Conservation (phyloP, 2,329 filamentous ascomycete genomes). For the Penicillium hesseltinei region DNA sequence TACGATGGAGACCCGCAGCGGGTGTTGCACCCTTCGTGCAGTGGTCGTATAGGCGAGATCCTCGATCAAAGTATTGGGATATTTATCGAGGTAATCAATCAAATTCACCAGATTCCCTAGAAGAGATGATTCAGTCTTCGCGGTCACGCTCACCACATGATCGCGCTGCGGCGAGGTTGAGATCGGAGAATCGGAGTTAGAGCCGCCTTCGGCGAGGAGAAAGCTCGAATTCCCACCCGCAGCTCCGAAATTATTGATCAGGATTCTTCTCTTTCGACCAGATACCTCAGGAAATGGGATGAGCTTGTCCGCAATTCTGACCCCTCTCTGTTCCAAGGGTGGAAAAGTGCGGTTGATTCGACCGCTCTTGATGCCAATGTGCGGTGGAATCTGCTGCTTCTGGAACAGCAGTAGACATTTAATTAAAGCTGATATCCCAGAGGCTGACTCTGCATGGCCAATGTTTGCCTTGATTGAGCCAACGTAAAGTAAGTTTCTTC, state of each 20-base stretch:
- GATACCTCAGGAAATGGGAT: conserved; percentile 11
- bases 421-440: conserved; percentile 46
- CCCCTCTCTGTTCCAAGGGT: conserved; percentile 28
- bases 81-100: conserved; percentile 51
- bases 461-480: conserved; percentile 36
- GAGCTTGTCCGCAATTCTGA: conserved; percentile 45
- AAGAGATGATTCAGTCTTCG: conserved; percentile 50
- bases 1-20: neutral
- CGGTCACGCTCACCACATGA: conserved; percentile 57
- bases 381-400: conserved; percentile 62
- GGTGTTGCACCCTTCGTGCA: conserved; percentile 60
- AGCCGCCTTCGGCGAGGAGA: conserved; percentile 41
- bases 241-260: conserved; percentile 60
- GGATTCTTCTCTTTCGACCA: neutral
- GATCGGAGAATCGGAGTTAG: conserved; percentile 21
- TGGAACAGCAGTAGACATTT: conserved; percentile 66
- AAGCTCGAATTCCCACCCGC: conserved; percentile 54
- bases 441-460: conserved; percentile 47
- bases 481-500: neutral
- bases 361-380: conserved; percentile 61
- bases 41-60: conserved; percentile 63
- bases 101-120: conserved; percentile 54
- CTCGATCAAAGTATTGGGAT: conserved; percentile 48
- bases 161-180: conserved; percentile 50
- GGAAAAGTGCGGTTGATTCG: conserved; percentile 34